Percentiles rank a stretch among this genome's conserved stretches.
Evolutionary conservation across 352 stramenopile genomes (phyloP).

Genomic region (Thalassiosira livingstoniorum): DNA sequence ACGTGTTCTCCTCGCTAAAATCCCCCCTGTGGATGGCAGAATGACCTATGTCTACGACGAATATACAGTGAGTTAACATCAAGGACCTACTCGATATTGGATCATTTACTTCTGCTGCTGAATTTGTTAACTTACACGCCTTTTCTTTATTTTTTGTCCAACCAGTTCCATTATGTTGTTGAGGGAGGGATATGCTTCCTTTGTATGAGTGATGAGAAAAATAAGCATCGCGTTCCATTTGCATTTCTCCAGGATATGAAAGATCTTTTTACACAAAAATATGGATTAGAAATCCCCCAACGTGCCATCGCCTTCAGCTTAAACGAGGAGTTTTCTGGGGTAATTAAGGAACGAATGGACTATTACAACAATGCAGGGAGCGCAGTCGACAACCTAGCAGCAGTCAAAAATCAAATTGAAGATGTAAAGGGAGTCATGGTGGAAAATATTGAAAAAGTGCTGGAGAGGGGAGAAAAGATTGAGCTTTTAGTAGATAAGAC

Average conservation of each 20-base stretch:
- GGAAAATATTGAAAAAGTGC: slow-evolving; percentile 99
- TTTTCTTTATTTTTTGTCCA: slow-evolving; percentile 65
- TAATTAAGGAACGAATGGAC: slow-evolving; percentile 94
- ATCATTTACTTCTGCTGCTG: no score
- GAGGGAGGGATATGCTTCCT: slow-evolving; percentile 96
- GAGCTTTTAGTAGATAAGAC: slow-evolving; percentile 94
- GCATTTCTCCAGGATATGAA: slow-evolving; percentile 98
- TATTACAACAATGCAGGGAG: slow-evolving; percentile 89
- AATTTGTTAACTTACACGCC: slow-evolving; percentile 75
- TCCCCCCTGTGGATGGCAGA: slow-evolving; percentile 91
- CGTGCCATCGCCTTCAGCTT: slow-evolving; percentile 96
- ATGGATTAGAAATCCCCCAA: slow-evolving; percentile 76
- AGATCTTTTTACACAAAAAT: slow-evolving; percentile 88
- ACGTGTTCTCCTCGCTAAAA: slow-evolving; percentile 96
- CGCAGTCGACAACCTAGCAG: slow-evolving; percentile 91
- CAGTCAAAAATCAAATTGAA: slow-evolving; percentile 95
- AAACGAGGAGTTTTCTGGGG: slow-evolving; percentile 96
- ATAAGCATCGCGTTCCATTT: slow-evolving; percentile 96
- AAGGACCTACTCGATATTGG: no score
- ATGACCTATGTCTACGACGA: slow-evolving; percentile 99
- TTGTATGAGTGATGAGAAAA: slow-evolving; percentile 94
- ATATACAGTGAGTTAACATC: slow-evolving; percentile 80
- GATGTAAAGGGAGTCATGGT: slow-evolving; percentile 99
- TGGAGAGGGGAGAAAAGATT: slow-evolving; percentile 98
- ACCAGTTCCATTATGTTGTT: slow-evolving; percentile 93